Evolutionary conservation across 495 filamentous ascomycete species (phyloP), one percentile per base, ranked within the genome.

Genomic region (Choiromyces venosus): DNA sequence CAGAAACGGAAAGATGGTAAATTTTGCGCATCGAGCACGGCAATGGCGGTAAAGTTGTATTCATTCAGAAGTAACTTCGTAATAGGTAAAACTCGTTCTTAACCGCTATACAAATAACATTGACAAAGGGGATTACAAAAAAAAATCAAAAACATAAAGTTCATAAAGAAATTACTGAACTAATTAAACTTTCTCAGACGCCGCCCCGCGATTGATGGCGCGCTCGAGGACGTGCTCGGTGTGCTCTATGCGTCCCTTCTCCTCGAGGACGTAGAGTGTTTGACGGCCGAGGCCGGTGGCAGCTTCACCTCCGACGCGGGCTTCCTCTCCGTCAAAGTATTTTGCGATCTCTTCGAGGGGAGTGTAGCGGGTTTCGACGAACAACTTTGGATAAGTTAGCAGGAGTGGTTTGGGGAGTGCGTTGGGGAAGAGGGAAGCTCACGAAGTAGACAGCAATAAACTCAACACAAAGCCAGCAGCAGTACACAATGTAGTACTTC

Each of bases 331-430:
- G 74, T 86, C 85, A 74, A 86, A 86, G 73, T 84, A 80, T 68
- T 83, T 83, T 37, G 83, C 82, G 69, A 87, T 86, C 74, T 87
- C 86, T 69, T 87, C 85, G 68, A 87, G 81, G 7, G 83, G 79
- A 21, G 83, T 82, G 69, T 84, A 83, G n/a, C 82, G 81, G 66
- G 86, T 87, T 78, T 86, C 85, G 66, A 85, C 83, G 70, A 84
- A 86, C 71, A 83, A 83, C 71, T 82, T 69, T 68, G 46, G 25
- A 4, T 19, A 14, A 39, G 39, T 78, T 68, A 77, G 68, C 37
- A 61, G 38, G 42, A 42, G 65, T 1, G n/a, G 25, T 37, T 52
- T 42, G 52, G 52, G 1, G 56, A 44, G 35, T 36, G n/a, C 39
- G 10, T 14, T 8, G 29, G 40, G n/a, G 35, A 1, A 4, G 42